A percentile compares a stretch with the other conserved stretches of the same genome.
Evolutionary conservation across 73 alveolate species (phyloP).

Genomic region (Paramecium primaurelia): DNA sequence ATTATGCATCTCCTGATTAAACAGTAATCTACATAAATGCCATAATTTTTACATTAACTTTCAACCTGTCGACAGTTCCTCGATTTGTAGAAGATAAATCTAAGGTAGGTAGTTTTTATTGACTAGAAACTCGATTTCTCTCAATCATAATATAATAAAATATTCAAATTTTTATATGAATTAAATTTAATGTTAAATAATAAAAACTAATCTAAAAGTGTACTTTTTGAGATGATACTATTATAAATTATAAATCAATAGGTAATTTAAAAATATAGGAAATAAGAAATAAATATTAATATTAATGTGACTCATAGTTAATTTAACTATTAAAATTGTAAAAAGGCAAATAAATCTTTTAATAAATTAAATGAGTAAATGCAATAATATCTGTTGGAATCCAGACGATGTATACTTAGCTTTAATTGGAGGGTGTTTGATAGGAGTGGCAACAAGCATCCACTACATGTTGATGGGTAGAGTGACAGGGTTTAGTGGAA

Average conservation of each 20-base stretch:
- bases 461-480: constrained; percentile 77
- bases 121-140: neutral
- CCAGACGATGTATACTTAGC: constrained; percentile 58
- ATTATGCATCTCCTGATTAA: neutral
- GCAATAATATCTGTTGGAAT: neutral
- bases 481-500: constrained; percentile 82
- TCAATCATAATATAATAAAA: neutral
- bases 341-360: neutral
- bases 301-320: neutral
- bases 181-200: too few relatives aligned
- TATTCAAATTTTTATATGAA: neutral
- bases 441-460: constrained; percentile 72
- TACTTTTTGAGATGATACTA: neutral
- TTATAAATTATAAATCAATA: too few relatives aligned
- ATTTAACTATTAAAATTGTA: neutral
- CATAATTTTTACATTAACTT: neutral
- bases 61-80: neutral
- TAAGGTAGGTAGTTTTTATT: neutral
- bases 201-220: neutral
- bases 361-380: neutral
- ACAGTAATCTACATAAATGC: neutral
- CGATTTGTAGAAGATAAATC: neutral
- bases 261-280: neutral
- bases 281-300: neutral
- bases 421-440: constrained; percentile 72